Base-by-base conservation (phyloP, 306 rosid genomes). In the Arachis stenosperma region DNA sequence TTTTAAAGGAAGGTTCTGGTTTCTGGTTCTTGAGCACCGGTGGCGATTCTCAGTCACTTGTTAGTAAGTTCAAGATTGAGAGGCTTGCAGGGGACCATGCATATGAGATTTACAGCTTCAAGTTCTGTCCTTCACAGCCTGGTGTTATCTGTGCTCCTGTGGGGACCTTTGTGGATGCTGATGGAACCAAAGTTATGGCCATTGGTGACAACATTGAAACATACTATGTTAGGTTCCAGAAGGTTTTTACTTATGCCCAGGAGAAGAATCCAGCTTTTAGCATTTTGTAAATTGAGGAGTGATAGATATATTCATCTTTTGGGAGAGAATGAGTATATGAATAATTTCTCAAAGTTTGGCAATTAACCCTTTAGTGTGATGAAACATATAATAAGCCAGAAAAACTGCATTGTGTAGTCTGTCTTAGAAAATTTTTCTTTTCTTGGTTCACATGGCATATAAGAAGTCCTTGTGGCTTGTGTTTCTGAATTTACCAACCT, bases 111-210 rank as follows among this genome's bases (percentile, higher is more conserved):
- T 79, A 79, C 36, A 79, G 83, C 61, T 79, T 79, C 57, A 73
- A 67, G 75, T 79, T 79, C 4, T 79, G 83, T 14, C 83, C 83
- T 9, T 40, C 71, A 8, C 75, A 67, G 2, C 66, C 79, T 67
- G 83, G 79, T 51, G 65, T 22, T 9, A 27, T 79, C 0, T 79
- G 83, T 73, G 79, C 83, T 67, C 83, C 83, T 51, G 79, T 79
- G 2, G 79, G 79, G 3, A 73, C 75, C 6, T 79, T 14, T 73
- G 70, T 0, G 3, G 83, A 79, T 79, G 2, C 61, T 17, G 83
- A 73, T 73, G 79, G 79, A 15, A 79, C 83, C 37, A 79, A 61
- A 43, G 79, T 79, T 61, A 51, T 79, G 83, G 83, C 83, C 60
- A 53, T 79, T 2, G 82, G 82, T 5, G 78, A 79, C 12, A 29